These are phyloP conservation scores for Annulohypoxylon moriforme DNA, from an alignment of 495 filamentous ascomycete species.

Conservation along the genomic window DNA sequence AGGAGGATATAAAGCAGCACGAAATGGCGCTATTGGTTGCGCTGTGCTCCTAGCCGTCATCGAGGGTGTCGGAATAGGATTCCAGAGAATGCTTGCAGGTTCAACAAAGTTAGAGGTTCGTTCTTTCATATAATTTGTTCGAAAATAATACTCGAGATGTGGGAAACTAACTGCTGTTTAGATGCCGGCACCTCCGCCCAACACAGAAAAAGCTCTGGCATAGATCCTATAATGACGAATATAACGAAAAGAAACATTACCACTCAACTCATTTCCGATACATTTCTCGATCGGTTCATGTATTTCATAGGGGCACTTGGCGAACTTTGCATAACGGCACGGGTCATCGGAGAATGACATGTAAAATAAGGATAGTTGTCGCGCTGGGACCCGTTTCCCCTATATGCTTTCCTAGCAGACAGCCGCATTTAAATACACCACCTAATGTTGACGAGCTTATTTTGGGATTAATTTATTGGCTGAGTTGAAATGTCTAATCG, in stretches of 20 bases:
- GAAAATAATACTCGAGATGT: not conserved
- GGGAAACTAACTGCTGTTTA: slow-evolving; percentile 25
- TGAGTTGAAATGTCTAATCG: not conserved
- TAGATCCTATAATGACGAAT: slow-evolving; percentile 44
- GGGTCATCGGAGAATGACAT: slow-evolving; percentile 39
- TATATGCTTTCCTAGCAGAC: slow-evolving; percentile 1
- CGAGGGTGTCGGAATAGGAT: slow-evolving; percentile 96
- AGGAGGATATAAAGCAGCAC: slow-evolving; percentile 86
- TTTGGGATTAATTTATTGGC: not conserved
- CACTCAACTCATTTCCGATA: slow-evolving; percentile 56
- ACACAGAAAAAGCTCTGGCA: slow-evolving; percentile 51
- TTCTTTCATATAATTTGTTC: slow-evolving; percentile 1
- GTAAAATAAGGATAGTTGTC: slow-evolving; percentile 39
- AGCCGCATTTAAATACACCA: slow-evolving; percentile 30
- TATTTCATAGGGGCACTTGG: slow-evolving; percentile 45
- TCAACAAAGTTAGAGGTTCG: slow-evolving; percentile 85
- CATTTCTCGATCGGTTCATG: slow-evolving; percentile 46
- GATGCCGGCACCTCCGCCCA: slow-evolving; percentile 54
- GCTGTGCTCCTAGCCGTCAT: slow-evolving; percentile 94
- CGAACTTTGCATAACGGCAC: slow-evolving; percentile 40
- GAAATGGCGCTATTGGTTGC: slow-evolving; percentile 96
- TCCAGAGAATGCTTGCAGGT: slow-evolving; percentile 96
- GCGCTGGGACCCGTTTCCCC: not conserved
- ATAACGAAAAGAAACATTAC: slow-evolving; percentile 29
- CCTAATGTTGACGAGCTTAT: slow-evolving; percentile 26